Evolutionary conservation across 2,329 filamentous ascomycete species (phyloP), one percentile per base, ranked within the genome.

Genomic region (Ophiostoma triangulosporum): DNA sequence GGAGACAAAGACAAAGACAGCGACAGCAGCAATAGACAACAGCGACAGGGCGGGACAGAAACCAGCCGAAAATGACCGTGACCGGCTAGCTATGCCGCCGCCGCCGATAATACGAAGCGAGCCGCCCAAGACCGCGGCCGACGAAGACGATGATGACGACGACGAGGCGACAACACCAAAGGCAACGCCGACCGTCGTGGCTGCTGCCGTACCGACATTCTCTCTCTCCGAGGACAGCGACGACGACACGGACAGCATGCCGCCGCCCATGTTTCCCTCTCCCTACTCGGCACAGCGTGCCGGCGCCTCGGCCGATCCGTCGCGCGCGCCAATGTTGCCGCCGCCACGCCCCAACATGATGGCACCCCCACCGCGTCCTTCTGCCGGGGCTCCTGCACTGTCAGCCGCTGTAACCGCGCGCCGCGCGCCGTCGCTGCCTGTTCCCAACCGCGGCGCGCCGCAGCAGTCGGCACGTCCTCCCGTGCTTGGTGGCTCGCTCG

Each of bases 281-380:
- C 55, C 68, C 29, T 73, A 75, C 64, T 79, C 76, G 1, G 69
- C 71, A 3, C 75, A 78, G 60, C 68, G 75, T 51, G 72, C 75
- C 17, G 63, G 64, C 50, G 60, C 55, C 50, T 48, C 54, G 53
- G 58, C 58, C 33, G 36, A 49, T 20, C 38, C 54, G 55, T 32
- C 51, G 8, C 45, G 50, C 27, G 50, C 50, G 52, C 7, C 57
- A 27, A 52, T 52, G 50, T 51, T 50, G 46, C 45, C 46, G 27
- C 12, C 32, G 11, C 54, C 48, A 43, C 38, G 38, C n/a, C 36
- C 36, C 36, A 40, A 31, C 29, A 65, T 66, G 64, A 54, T 60
- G 29, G 63, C 64, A 31, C 63, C 64, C 2, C 65, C 66, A 0
- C 62, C 58, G 6, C 7, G 17, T 12, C 46, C 31, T 14, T 45